phyloP scores from a whole-genome alignment of 1,284 basidiomycete genomes.

The Psilocybe mexicana region DNA sequence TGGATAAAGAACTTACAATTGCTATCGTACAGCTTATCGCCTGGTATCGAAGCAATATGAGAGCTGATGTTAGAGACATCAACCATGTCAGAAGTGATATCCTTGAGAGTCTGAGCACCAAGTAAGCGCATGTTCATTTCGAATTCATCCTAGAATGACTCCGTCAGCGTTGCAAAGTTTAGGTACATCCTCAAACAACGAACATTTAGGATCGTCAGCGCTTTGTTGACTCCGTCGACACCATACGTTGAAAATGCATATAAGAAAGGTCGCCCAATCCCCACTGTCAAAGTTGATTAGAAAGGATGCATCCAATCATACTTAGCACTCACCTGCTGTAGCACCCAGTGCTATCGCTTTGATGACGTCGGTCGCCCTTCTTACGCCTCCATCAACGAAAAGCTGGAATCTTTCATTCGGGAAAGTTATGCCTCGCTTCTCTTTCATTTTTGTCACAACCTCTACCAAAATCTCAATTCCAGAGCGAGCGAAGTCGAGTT shows the following conservation, averaged over 20 bases:
- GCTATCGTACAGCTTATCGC: slow-evolving; percentile 69
- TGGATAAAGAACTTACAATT: slow-evolving; percentile 65
- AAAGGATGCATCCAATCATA: background rate
- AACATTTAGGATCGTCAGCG: slow-evolving; percentile 78
- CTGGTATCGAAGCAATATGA: slow-evolving; percentile 66
- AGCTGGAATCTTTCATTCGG: slow-evolving; percentile 81
- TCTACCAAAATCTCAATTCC: slow-evolving; percentile 90
- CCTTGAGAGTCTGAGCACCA: slow-evolving; percentile 77
- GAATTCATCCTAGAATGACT: slow-evolving; percentile 75
- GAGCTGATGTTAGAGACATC: slow-evolving; percentile 71
- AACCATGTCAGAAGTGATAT: slow-evolving; percentile 87
- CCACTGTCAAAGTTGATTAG: slow-evolving; percentile 34
- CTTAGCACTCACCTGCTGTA: slow-evolving; percentile 63
- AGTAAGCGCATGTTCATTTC: slow-evolving; percentile 92
- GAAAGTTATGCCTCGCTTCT: slow-evolving; percentile 62
- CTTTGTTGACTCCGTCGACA: slow-evolving; percentile 76
- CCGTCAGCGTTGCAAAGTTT: background rate
- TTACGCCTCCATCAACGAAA: slow-evolving; percentile 91
- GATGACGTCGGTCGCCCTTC: slow-evolving; percentile 88
- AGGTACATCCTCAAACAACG: background rate
- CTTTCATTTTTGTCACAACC: slow-evolving; percentile 76
- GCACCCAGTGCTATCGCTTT: slow-evolving; percentile 94
- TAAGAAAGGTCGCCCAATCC: slow-evolving; percentile 82
- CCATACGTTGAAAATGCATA: slow-evolving; percentile 93
- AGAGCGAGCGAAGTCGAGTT: slow-evolving; percentile 89